Percentiles rank a stretch among this genome's conserved stretches.
Conservation (phyloP, 768 basidiomycete genomes). For the Boletus subcaerulescens region DNA sequence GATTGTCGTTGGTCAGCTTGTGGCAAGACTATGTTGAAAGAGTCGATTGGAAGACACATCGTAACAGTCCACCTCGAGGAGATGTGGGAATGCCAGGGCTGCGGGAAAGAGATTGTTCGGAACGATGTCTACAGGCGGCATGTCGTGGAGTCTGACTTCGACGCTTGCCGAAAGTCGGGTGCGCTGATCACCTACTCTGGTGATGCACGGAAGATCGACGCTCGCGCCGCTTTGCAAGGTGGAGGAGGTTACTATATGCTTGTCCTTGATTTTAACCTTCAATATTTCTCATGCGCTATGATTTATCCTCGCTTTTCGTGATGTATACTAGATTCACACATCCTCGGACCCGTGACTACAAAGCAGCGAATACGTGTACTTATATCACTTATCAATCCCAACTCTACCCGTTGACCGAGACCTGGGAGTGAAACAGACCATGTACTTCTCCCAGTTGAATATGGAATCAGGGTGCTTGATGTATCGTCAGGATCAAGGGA, state of each 20-base stretch:
- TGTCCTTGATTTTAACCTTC: not conserved
- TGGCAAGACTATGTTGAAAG: conserved; percentile 19
- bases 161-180: conserved; percentile 5
- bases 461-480: too few relatives aligned
- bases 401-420: too few relatives aligned
- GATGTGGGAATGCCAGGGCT: not conserved
- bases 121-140: conserved; percentile 11
- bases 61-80: conserved; percentile 15
- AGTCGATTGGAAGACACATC: conserved; percentile 20
- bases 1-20: conserved; percentile 17
- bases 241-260: not conserved
- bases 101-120: conserved; percentile 9
- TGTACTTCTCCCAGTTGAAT: too few relatives aligned
- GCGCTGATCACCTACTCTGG: conserved; percentile 8
- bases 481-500: too few relatives aligned
- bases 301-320: not conserved
- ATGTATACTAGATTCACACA: too few relatives aligned
- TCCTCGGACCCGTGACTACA: too few relatives aligned
- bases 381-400: too few relatives aligned
- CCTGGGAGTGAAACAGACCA: too few relatives aligned
- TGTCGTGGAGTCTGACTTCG: not conserved
- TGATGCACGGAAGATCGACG: not conserved
- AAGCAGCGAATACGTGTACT: too few relatives aligned
- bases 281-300: too few relatives aligned
- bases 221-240: conserved; percentile 4